Evolutionary conservation across 441 rosid genomes (phyloP), one percentile per base, ranked within the genome.

Genomic region (Flueggea neowawraea): DNA sequence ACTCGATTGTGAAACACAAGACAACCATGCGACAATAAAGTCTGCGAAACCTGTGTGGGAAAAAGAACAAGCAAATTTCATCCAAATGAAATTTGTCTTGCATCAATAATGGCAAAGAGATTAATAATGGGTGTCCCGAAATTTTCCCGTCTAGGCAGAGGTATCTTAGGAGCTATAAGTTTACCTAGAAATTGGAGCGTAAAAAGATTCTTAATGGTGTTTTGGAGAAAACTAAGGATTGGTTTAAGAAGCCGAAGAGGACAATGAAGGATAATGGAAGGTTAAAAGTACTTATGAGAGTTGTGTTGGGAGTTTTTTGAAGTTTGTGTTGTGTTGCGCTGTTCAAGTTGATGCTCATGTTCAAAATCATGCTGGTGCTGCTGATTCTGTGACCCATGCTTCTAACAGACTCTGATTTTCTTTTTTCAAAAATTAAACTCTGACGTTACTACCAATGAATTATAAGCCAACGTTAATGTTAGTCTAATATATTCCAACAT

Each of bases 41-140:
- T 70, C 66, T 2, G 74, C 52, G 6, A 70, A 70, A 55, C 74
- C 74, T 0, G 69, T 64, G 17, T 65, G 74, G 74, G 48, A 65
- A 3, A 45, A 70, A 28, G 36, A 33, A 55, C 57, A 60, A 54
- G 66, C 69, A 43, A 65, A 36, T 43, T 65, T 60, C 51, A 5
- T 64, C 11, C 48, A 54, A 22, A n/a, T n/a, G n/a, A n/a, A 58
- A 12, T n/a, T 33, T 64, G 4, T 16, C 36, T 33, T 3, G 12
- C n/a, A 61, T 52, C 6, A 45, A 63, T 43, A 44, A 17, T 39
- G 33, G 12, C 22, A 11, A 47, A 22, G 14, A 22, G 32, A 4
- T 10, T 5, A 54, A 10, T 6, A 54, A 16, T 6, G 28, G 52
- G 14, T 22, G 54, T 51, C 60, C 69, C 4, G 69, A 70, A 12